A percentile compares a stretch with the other conserved stretches of the same genome.
Conservation (phyloP, 306 rosid genomes). For the Vachellia collinsii region DNA sequence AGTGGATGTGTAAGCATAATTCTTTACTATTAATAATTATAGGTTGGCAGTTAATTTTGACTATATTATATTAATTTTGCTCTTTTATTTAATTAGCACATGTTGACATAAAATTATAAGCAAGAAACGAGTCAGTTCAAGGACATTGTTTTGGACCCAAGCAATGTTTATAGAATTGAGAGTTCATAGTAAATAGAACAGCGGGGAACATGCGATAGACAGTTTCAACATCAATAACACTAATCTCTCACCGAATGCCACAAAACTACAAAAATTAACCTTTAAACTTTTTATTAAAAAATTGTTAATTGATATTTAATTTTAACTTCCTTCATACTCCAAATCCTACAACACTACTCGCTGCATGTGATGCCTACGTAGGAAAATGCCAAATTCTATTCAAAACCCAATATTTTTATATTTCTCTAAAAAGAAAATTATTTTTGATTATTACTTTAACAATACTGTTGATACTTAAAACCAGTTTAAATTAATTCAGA, state of each 20-base stretch:
- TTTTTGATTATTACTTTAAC: too few species aligned
- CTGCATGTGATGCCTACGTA: conserved; percentile 45
- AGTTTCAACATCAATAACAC: conserved; percentile 40
- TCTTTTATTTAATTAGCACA: background rate
- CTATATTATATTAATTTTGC: background rate
- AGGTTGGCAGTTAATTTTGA: background rate
- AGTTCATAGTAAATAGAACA: background rate
- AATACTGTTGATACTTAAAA: too few species aligned
- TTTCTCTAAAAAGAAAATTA: too few species aligned
- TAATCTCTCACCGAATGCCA: conserved; percentile 41
- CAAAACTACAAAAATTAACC: conserved; percentile 38
- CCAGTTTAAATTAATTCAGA: too few species aligned
- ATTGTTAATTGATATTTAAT: background rate
- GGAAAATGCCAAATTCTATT: background rate
- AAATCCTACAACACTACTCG: conserved; percentile 24
- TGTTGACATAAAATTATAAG: background rate
- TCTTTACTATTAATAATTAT: background rate
- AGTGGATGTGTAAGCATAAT: background rate
- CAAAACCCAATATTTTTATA: too few species aligned
- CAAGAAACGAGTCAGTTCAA: background rate
- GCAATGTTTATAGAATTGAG: background rate
- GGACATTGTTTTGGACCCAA: background rate
- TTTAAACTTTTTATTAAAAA: conserved; percentile 36
- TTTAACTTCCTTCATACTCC: conserved; percentile 38
- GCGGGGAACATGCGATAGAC: conserved; percentile 52